Conservation (phyloP, 108 stramenopile species). For the Phaeodactylum tricornutum region DNA sequence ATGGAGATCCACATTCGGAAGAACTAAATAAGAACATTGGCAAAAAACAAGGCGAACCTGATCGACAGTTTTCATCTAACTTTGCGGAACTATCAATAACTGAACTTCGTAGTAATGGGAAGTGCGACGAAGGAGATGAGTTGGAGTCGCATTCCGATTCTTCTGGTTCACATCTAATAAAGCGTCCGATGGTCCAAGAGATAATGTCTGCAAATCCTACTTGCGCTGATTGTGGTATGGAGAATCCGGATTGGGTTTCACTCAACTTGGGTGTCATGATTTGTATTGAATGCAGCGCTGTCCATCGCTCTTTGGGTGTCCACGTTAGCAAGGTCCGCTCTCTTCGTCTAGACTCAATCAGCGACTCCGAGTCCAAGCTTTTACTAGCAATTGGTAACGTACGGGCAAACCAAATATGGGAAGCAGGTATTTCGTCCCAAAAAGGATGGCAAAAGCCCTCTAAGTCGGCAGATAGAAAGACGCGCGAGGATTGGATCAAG, state of each 20-base stretch:
- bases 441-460: slow-evolving; percentile 76
- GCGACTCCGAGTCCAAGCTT: slow-evolving; percentile 43
- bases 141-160: slow-evolving; percentile 13
- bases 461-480: slow-evolving; percentile 34
- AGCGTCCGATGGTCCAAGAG: slow-evolving; percentile 31
- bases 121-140: slow-evolving; percentile 17
- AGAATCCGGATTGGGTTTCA: slow-evolving; percentile 78
- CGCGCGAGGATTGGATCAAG: slow-evolving; percentile 81
- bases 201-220: slow-evolving; percentile 54
- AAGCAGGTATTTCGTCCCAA: slow-evolving; percentile 62
- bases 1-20: slow-evolving; percentile 45
- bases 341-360: slow-evolving; percentile 60
- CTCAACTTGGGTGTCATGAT: slow-evolving; percentile 82
- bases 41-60: background rate
- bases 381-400: slow-evolving; percentile 62
- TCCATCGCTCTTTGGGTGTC: slow-evolving; percentile 94
- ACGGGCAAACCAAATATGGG: slow-evolving; percentile 70
- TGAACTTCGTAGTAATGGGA: no score
- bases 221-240: slow-evolving; percentile 77
- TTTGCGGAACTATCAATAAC: slow-evolving; percentile 5
- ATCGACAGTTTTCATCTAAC: background rate
- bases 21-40: slow-evolving; percentile 15
- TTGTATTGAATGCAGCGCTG: slow-evolving; percentile 96
- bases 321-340: slow-evolving; percentile 91
- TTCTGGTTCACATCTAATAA: slow-evolving; percentile 9